Base-by-base conservation (phyloP, 495 filamentous ascomycete species). In the Penicillium parvum region DNA sequence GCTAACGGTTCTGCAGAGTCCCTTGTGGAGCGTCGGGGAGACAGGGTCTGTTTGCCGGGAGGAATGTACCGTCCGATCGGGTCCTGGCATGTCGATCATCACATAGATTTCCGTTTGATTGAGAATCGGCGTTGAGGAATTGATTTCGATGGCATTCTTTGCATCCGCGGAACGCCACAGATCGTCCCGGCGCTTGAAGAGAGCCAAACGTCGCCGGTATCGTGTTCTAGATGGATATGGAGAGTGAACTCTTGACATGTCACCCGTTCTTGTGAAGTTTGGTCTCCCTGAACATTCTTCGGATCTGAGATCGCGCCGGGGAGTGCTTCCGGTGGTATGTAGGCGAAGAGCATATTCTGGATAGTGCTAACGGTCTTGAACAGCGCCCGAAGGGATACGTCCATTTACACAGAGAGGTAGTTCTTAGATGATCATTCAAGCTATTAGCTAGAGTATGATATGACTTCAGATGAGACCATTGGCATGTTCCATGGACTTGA, bases 1-100 rank as follows among this genome's bases (percentile, higher is more conserved):
- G 42, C 16, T 34, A 48, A 49, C 47, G 47, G 45, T 30, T 19
- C 32, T 37, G 37, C 32, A 42, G 28, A 25, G 36, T 35, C 21
- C 32, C 17, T 10, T 21, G 45, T 40, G 34, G 32, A 25, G n/a
- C 23, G 17, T 14, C 38, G 8, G 15, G 32, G 23, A n/a, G n/a
- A n/a, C n/a, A n/a, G n/a, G n/a, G n/a, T 39, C 34, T 38, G 14
- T 32, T 45, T 47, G 34, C 22, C 44, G 30, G 20, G 26, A 49
- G 12, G 56, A 53, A 60, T 50, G 46, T n/a, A 49, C 56, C 53
- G 32, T 39, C 25, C 45, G 46, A 57, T 53, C 47, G 53, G 56
- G 34, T 19, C 14, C 16, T 21, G 19, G 23, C 36, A 57, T 50
- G 35, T 30, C n/a, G 28, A 41, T 23, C 26, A 17, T 30, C n/a